Percentiles rank a stretch among this genome's conserved stretches.
phyloP scores from a whole-genome alignment of 805 yeast species.

The Debaryomyces castellii region DNA sequence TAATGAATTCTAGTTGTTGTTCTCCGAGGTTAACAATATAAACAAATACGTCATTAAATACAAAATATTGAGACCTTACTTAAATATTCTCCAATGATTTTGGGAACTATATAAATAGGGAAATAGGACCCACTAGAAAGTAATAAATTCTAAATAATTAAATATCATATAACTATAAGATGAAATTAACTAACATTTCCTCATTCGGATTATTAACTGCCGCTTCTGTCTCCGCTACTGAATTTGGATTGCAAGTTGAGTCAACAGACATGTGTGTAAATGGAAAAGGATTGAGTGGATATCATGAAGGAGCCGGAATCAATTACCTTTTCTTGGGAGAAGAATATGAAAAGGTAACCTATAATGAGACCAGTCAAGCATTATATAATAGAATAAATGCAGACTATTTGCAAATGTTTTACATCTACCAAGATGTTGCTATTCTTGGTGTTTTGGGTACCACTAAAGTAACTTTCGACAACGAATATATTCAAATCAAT shows the following conservation, averaged over 20 bases:
- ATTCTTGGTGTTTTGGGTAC: constrained; percentile 10
- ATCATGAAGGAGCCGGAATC: constrained; percentile 48
- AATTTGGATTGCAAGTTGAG: neutral
- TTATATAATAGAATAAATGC: neutral
- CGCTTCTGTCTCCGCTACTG: neutral
- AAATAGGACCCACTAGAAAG: no score
- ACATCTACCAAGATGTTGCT: constrained; percentile 7
- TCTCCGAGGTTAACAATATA: no score
- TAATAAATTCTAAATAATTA: no score
- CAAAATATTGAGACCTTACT: no score
- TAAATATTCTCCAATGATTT: no score
- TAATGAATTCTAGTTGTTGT: no score
- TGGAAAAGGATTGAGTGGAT: neutral
- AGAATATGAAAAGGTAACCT: constrained; percentile 17
- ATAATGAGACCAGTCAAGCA: constrained; percentile 11
- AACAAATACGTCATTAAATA: no score
- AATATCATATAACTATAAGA: neutral
- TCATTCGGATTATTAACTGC: neutral
- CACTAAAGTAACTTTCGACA: constrained; percentile 7
- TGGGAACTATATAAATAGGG: no score
- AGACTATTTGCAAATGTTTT: neutral
- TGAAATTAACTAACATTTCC: neutral
- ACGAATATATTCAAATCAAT: constrained; percentile 13
- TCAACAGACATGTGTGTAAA: neutral
- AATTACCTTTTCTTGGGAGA: constrained; percentile 35